A percentile compares a stretch with the other conserved stretches of the same genome.
Evolutionary conservation across 148 eudicot species (phyloP).

Genomic region (Vaccinium myrtillus): DNA sequence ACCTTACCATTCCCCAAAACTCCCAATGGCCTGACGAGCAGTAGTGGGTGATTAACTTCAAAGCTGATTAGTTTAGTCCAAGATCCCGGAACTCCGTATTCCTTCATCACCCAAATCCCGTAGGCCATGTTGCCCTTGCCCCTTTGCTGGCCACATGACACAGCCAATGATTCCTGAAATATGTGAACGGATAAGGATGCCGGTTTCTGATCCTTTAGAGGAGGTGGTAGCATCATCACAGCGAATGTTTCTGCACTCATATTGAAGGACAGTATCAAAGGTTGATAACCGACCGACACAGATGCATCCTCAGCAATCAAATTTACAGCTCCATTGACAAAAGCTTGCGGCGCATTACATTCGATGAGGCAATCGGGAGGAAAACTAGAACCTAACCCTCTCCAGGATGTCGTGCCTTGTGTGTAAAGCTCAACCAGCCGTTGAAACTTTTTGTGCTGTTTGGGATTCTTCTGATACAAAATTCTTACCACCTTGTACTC

Average conservation of each 20-base stretch:
- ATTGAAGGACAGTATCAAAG: not conserved
- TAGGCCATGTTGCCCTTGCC: not conserved
- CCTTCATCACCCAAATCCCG: conserved; percentile 1
- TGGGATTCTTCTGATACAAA: not conserved
- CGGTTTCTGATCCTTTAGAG: not conserved
- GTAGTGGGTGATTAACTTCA: not conserved
- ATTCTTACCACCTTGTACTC: conserved; percentile 1
- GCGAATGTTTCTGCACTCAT: not conserved
- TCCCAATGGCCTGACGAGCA: not conserved
- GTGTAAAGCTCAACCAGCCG: not conserved
- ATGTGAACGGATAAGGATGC: not conserved
- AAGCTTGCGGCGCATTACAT: not conserved
- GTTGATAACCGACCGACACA: not conserved
- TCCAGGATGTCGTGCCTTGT: conserved; percentile 19
- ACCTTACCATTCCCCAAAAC: not conserved
- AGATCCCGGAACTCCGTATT: not conserved
- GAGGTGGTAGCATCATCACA: not conserved
- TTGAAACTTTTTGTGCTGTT: not conserved
- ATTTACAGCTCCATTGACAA: not conserved
- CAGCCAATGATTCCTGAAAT: not conserved
- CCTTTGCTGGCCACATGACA: not conserved
- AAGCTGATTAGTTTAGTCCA: not conserved
- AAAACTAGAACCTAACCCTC: not conserved
- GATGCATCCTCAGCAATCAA: not conserved
- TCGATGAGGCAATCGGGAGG: not conserved